Evolutionary conservation across 139 green algal species (phyloP).

Genomic region (Auxenochlorella protothecoides): DNA sequence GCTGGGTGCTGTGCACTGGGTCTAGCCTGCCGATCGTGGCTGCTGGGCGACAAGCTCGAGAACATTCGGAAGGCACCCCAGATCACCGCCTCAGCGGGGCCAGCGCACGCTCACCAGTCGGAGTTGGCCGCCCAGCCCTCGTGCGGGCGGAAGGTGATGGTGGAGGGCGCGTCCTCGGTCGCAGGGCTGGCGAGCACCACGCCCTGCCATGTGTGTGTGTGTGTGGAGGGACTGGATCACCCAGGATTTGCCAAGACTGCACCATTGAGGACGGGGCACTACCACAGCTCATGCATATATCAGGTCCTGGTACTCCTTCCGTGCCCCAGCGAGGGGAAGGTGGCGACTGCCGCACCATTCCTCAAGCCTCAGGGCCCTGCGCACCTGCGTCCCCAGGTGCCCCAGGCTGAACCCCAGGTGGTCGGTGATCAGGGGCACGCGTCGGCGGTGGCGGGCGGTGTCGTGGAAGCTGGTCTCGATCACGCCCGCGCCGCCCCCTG

Average conservation of each 20-base stretch:
- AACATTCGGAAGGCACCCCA: background rate
- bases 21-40: background rate
- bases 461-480: slow-evolving; percentile 80
- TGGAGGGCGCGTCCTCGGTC: slow-evolving; percentile 17
- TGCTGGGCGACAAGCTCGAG: background rate
- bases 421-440: slow-evolving; percentile 74
- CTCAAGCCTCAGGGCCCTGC: background rate
- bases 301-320: background rate
- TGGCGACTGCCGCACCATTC: background rate
- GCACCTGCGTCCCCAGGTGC: slow-evolving; percentile 38
- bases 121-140: slow-evolving; percentile 59
- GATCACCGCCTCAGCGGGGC: background rate
- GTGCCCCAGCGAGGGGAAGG: background rate
- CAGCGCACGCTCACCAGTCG: slow-evolving; percentile 51
- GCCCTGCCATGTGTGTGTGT: slow-evolving; percentile 25
- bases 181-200: slow-evolving; percentile 41
- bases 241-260: background rate
- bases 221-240: background rate
- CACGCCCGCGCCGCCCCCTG: slow-evolving; percentile 33
- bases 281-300: background rate
- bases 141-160: slow-evolving; percentile 65
- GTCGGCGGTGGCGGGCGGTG: slow-evolving; percentile 28
- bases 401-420: slow-evolving; percentile 68
- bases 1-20: too few species aligned
- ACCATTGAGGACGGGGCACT: background rate